Evolutionary conservation across 345 rosid species (phyloP).

Genomic region (Dipteronia dyeriana): DNA sequence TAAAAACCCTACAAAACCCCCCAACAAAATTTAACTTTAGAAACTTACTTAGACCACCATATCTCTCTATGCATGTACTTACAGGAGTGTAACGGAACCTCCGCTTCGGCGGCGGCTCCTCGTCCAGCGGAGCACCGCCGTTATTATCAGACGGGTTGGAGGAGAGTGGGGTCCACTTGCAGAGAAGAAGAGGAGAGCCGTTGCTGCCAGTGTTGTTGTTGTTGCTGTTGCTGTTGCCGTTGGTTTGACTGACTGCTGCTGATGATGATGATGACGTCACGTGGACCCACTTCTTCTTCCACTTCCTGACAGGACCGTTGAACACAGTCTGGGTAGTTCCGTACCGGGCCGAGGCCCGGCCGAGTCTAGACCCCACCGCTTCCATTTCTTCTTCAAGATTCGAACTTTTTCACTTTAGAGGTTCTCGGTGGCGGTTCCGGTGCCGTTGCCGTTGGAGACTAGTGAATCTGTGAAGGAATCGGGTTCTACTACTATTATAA

Average conservation of each 20-base stretch:
- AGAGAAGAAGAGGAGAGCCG: slow-evolving; percentile 67
- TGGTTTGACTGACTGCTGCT: slow-evolving; percentile 46
- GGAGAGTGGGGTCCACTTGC: slow-evolving; percentile 91
- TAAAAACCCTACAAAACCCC: slow-evolving; percentile 12
- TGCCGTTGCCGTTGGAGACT: no score
- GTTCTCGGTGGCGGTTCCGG: not conserved
- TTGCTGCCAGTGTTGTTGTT: slow-evolving; percentile 25
- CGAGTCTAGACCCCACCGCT: slow-evolving; percentile 82
- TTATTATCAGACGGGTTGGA: slow-evolving; percentile 34
- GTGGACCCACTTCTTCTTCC: slow-evolving; percentile 99
- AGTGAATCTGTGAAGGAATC: not conserved
- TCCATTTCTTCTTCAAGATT: slow-evolving; percentile 49
- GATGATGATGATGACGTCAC: slow-evolving; percentile 49
- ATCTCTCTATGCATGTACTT: slow-evolving; percentile 17
- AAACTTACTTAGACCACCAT: not conserved
- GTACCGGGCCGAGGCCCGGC: slow-evolving; percentile 81
- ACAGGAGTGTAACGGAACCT: slow-evolving; percentile 92
- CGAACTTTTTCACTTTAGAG: not conserved
- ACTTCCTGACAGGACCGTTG: slow-evolving; percentile 89
- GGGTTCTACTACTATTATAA: not conserved
- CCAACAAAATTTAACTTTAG: not conserved
- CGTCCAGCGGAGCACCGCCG: slow-evolving; percentile 46
- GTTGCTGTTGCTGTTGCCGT: slow-evolving; percentile 34
- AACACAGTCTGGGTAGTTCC: slow-evolving; percentile 70
- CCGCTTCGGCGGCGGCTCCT: slow-evolving; percentile 51